Percentiles rank a stretch among this genome's conserved stretches.
These are phyloP conservation scores for Backusella westeae DNA, from an alignment of 192 early-diverging fungal species.

Conservation along the genomic window DNA sequence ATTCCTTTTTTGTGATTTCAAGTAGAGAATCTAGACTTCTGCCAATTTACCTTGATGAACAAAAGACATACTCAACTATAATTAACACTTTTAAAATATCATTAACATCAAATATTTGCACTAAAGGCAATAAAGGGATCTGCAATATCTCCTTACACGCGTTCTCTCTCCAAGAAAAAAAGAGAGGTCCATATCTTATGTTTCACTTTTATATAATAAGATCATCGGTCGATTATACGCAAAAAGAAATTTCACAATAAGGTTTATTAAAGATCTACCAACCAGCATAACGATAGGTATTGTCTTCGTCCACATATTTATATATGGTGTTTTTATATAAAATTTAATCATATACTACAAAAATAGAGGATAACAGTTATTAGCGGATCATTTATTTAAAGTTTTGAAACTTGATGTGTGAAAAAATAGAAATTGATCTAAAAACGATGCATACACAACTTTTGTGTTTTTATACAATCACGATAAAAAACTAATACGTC, in stretches of 20 bases:
- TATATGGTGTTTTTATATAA: background rate
- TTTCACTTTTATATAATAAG: no score
- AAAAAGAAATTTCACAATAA: background rate
- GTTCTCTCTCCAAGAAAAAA: no score
- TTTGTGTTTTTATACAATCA: background rate
- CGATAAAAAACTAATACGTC: background rate
- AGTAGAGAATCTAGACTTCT: no score
- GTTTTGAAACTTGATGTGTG: background rate
- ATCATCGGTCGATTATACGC: no score
- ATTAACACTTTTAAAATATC: no score
- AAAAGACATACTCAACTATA: no score
- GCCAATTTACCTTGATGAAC: no score
- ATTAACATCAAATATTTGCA: no score
- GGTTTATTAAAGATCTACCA: background rate
- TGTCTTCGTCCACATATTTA: background rate
- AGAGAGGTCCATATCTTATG: no score
- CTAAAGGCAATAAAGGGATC: no score
- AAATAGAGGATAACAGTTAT: background rate
- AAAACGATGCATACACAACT: background rate
- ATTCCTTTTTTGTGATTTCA: no score
- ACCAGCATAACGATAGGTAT: background rate
- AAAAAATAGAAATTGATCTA: background rate
- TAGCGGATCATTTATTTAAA: background rate
- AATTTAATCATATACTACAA: background rate
- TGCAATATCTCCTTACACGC: no score